Base-by-base conservation (phyloP, 2,329 filamentous ascomycete species). In the Dactylellina cionopaga region DNA sequence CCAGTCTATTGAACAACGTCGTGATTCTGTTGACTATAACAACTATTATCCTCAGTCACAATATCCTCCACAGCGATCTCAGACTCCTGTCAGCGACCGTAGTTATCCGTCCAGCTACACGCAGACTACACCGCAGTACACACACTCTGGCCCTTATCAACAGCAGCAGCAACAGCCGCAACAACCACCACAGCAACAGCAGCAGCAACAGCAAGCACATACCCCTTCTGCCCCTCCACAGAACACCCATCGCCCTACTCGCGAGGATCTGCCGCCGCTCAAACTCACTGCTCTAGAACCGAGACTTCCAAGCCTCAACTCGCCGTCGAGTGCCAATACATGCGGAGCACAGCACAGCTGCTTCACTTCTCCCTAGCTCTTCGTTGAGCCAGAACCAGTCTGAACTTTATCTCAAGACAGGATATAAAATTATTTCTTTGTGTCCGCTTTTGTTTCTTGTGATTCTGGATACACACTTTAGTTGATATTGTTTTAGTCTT, bases 111-210 rank as follows among this genome's bases (percentile, higher is more conserved):
- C 59, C 3, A 73, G 52, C 25, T 73, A 73, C 33, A 49, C 44
- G 7, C 68, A 73, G 19, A 49, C 68, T 35, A 65, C 68, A 2
- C 60, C 59, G 11, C 59, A 65, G 31, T 70, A 71, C 43, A 46
- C 41, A 19, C 59, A 60, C 37, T 27, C 43, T 15, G 33, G 35
- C 46, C 54, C 29, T 22, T 66, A 73, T 15, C 64, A 65, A 22
- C 74, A 76, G 7, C 74, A 70, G 15, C 74, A 75, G 44, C 46
- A 68, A 1, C 75, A 77, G 10, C 75, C 72, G 22, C 75, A 74
- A 39, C 52, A 69, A 6, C 74, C 74, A 43, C 22, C 52, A 2
- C 54, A 68, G n/a, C n/a, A n/a, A n/a, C 58, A 62, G 22, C 74
- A 76, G 10, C 75, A 70, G n/a, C 75, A 74, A 39, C 52, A 66